phyloP scores from a whole-genome alignment of 73 alveolate genomes.

The Paramecium tetraurelia region DNA sequence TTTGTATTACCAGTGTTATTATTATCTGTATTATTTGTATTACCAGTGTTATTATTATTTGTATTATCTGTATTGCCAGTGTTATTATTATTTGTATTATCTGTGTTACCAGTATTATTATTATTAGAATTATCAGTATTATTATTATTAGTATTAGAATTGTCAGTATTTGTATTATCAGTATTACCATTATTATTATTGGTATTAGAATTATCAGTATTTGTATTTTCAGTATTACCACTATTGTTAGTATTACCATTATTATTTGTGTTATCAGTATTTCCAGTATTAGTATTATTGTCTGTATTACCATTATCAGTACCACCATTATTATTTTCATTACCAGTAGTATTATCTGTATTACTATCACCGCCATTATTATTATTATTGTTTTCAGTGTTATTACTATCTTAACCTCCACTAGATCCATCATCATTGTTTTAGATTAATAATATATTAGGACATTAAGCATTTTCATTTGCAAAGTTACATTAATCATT shows the following conservation, averaged over 20 bases:
- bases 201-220: too few species aligned
- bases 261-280: too few species aligned
- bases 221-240: too few species aligned
- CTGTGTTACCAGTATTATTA: neutral
- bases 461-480: neutral
- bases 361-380: neutral
- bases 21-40: neutral
- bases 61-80: neutral
- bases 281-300: too few species aligned
- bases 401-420: neutral
- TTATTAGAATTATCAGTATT: neutral
- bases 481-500: neutral
- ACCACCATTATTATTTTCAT: neutral
- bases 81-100: neutral
- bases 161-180: neutral
- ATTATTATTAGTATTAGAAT: neutral
- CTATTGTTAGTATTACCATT: too few species aligned
- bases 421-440: neutral
- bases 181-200: too few species aligned
- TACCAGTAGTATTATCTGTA: neutral
- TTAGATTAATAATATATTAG: neutral
- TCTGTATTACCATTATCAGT: too few species aligned
- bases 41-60: neutral
- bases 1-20: neutral
- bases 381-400: neutral